Percentiles rank a stretch among this genome's conserved stretches.
Evolutionary conservation across 78 protist genomes (phyloP).

Genomic region (Dictyostelium firmibasis): DNA sequence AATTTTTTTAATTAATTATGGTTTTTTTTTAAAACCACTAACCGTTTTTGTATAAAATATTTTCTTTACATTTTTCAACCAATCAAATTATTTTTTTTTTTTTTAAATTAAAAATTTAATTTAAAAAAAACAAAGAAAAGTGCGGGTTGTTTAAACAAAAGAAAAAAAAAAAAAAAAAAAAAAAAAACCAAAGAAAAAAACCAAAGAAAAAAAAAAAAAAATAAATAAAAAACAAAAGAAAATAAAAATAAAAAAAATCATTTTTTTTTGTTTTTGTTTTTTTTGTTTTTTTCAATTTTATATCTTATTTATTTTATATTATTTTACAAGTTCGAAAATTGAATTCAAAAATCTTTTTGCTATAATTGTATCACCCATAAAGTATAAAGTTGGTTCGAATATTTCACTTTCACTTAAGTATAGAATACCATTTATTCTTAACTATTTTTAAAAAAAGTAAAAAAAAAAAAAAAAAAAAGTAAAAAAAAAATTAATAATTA

Average conservation of each 20-base stretch:
- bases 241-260: not conserved
- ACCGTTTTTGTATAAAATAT: too few species aligned
- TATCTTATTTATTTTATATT: not conserved
- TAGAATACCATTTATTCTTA: constrained; percentile 35
- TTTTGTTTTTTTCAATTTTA: not conserved
- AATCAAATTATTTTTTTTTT: too few species aligned
- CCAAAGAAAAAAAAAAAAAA: not conserved
- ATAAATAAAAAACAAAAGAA: not conserved
- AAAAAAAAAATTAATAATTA: not conserved
- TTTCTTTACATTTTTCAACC: too few species aligned
- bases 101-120: too few species aligned
- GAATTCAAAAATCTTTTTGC: constrained; percentile 17
- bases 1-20: too few species aligned
- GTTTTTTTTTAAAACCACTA: too few species aligned
- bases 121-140: too few species aligned
- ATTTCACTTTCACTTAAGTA: constrained; percentile 55
- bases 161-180: too few species aligned
- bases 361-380: constrained; percentile 9
- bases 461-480: not conserved
- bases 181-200: too few species aligned
- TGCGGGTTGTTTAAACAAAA: not conserved
- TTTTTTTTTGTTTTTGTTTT: not conserved
- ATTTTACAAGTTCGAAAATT: not conserved
- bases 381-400: constrained; percentile 74
- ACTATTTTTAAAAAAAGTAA: not conserved